Base-by-base conservation (phyloP, 2,329 filamentous ascomycete genomes). In the Achaetomium macrosporum region DNA sequence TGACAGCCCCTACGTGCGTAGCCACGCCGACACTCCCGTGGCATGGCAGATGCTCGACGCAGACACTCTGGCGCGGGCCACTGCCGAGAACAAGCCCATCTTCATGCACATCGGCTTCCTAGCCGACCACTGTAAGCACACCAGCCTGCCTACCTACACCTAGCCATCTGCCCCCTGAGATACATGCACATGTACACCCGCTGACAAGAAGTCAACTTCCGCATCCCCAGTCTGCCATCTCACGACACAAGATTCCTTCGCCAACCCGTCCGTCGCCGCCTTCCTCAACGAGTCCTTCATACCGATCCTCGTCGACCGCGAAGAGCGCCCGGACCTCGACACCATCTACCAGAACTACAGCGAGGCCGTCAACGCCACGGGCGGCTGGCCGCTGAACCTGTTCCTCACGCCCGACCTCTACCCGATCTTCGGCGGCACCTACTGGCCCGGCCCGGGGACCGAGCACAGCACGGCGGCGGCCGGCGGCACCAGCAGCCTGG, bases 311-410 rank as follows among this genome's bases (percentile, higher is more conserved):
- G 82, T 97, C 64, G 93, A 99, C 69, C 83, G 91, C 55, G 93
- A 99, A 70, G 90, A 96, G 70, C 84, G 92, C 25, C 92, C 92
- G 9, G 91, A 97, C 66, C 83, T 97, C 59, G 93, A 99, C 66
- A 84, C 88, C 57, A 91, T 97, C 59, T 97, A 97, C 69, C 96
- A 96, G 90, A 96, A 96, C 73, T 99, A 96, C 69, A 86, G 96
- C 39, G 90, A 96, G 68, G 92, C 92, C 1, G 92, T 93, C 11
- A 95, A 87, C 54, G 90, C 88, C 17, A 85, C 82, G 1, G 92
- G 90, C 10, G 93, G 93, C 37, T 97, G 93, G 91, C 93, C 93
- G 1, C 73, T 97, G 56, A 97, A 96, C 65, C 85, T 96, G n/a
- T 97, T 99, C 67, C 78, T 97, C 30, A 99, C 93, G 0, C 90